Conservation (phyloP, 345 rosid species). For the Salix udensis region DNA sequence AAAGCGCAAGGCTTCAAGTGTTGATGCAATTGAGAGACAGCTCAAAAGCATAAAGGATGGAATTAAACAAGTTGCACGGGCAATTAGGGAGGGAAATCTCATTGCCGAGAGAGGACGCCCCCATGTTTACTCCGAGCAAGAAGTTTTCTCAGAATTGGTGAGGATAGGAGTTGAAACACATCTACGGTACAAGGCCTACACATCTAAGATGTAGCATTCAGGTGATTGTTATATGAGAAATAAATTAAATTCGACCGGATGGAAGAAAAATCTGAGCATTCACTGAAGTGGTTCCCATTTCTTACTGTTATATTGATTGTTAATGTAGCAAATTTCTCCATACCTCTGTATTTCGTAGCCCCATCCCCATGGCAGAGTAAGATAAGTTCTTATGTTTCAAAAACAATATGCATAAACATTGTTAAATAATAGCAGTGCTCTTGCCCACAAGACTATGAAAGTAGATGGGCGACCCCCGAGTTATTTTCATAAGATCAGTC, state of each 20-base stretch:
- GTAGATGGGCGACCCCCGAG: too few species aligned
- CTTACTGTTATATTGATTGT: too few species aligned
- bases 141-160: slow-evolving; percentile 25
- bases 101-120: slow-evolving; percentile 21
- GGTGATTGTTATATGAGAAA: background rate
- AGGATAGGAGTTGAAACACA: slow-evolving; percentile 11
- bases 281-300: too few species aligned
- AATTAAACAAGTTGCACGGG: slow-evolving; percentile 21
- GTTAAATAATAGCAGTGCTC: too few species aligned
- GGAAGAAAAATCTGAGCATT: background rate
- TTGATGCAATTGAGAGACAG: slow-evolving; percentile 16
- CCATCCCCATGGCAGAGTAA: too few species aligned
- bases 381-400: too few species aligned
- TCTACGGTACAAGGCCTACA: slow-evolving; percentile 4
- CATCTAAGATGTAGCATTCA: slow-evolving; percentile 8
- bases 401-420: too few species aligned
- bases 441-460: too few species aligned
- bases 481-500: too few species aligned
- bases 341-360: too few species aligned
- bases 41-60: slow-evolving; percentile 17
- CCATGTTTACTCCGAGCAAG: slow-evolving; percentile 18
- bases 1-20: slow-evolving; percentile 3
- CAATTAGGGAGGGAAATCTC: slow-evolving; percentile 21
- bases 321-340: too few species aligned
- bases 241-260: background rate